These are phyloP conservation scores for Suaeda aralocaspica DNA, from an alignment of 148 eudicot genomes.

Conservation along the genomic window DNA sequence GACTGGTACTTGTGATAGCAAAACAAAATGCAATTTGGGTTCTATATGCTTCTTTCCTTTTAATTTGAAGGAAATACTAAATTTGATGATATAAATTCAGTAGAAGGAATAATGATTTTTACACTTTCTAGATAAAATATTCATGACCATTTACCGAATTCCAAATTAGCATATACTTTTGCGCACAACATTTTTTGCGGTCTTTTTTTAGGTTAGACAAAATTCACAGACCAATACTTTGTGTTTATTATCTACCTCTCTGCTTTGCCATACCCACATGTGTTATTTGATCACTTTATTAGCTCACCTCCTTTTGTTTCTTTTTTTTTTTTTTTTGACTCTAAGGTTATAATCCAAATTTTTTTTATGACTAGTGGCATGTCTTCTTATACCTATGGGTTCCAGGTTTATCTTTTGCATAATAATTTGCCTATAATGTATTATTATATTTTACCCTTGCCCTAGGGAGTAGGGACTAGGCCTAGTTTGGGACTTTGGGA, in stretches of 20 bases:
- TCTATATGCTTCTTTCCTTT: not conserved
- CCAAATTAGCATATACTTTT: not conserved
- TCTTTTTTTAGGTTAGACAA: not conserved
- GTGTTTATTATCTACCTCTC: not conserved
- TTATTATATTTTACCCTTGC: too few species aligned
- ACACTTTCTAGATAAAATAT: not conserved
- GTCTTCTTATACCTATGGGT: not conserved
- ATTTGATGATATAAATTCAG: not conserved
- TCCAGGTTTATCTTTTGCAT: too few species aligned
- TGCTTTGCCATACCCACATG: not conserved
- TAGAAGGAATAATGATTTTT: not conserved
- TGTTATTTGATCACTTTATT: not conserved
- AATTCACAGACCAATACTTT: not conserved
- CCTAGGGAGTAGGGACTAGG: too few species aligned
- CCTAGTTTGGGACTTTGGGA: too few species aligned
- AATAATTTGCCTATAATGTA: too few species aligned
- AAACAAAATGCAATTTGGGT: conserved; percentile 1
- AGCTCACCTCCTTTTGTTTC: not conserved
- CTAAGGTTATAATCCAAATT: too few species aligned
- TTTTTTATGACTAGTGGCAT: not conserved
- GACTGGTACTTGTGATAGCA: conserved; percentile 60
- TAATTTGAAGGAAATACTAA: not conserved
- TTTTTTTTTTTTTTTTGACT: not conserved
- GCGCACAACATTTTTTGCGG: not conserved
- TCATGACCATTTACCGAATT: not conserved